phyloP scores from a whole-genome alignment of 2,329 filamentous ascomycete genomes.

The Diplodia seriata region DNA sequence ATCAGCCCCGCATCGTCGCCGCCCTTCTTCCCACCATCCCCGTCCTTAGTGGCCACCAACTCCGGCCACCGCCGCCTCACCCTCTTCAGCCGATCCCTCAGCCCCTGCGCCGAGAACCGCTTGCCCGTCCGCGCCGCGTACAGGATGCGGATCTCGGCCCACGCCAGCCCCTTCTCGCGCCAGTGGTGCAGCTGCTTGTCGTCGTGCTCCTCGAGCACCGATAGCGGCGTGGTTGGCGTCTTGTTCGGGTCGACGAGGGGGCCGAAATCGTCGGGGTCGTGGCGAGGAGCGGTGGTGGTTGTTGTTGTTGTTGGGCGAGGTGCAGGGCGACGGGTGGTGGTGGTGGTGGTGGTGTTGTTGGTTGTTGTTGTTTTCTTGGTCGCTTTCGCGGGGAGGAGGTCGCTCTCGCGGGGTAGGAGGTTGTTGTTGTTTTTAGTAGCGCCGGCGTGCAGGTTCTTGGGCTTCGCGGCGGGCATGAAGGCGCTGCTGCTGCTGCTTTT shows the following conservation, averaged over 20 bases:
- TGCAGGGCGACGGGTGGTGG: too few species aligned
- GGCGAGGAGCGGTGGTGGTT: background rate
- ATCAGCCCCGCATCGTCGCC: background rate
- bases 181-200: conserved; percentile 11
- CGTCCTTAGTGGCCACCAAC: background rate
- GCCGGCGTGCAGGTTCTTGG: background rate
- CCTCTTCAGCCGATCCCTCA: conserved; percentile 1
- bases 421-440: too few species aligned
- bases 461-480: background rate
- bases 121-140: conserved; percentile 2
- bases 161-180: conserved; percentile 12
- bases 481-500: background rate
- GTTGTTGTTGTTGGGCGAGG: too few species aligned
- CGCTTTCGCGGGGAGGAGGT: background rate
- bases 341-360: too few species aligned
- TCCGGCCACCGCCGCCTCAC: background rate
- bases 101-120: background rate
- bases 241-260: background rate
- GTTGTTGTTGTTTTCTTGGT: background rate
- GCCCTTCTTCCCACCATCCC: background rate
- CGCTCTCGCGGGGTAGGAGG: background rate
- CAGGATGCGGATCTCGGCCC: background rate
- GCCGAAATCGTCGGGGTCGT: conserved; percentile 2
- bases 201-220: background rate
- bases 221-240: background rate